These are phyloP conservation scores for Phytophthora pinifolia DNA, from an alignment of 352 stramenopile species.

Conservation along the genomic window DNA sequence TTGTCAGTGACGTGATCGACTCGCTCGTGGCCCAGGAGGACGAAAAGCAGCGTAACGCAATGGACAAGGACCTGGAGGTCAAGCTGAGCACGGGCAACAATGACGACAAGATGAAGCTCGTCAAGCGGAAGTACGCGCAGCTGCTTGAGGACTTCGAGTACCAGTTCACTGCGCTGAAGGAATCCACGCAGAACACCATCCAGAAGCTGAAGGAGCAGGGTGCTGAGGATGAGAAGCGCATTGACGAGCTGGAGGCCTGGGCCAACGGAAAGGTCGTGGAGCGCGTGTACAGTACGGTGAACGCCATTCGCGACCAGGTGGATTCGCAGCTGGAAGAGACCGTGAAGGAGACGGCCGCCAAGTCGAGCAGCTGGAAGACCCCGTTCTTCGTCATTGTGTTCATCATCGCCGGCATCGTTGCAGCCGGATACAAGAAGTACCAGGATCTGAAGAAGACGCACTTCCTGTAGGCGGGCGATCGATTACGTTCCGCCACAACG, in stretches of 20 bases:
- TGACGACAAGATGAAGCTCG: conserved; percentile 58
- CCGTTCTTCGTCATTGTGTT: conserved; percentile 82
- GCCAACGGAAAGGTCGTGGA: conserved; percentile 58
- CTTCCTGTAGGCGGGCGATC: conserved; percentile 55
- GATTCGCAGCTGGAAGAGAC: conserved; percentile 69
- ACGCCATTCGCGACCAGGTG: conserved; percentile 65
- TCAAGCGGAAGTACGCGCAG: conserved; percentile 82
- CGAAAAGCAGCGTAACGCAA: conserved; percentile 63
- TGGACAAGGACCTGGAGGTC: conserved; percentile 50
- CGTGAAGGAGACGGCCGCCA: conserved; percentile 71
- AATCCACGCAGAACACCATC: conserved; percentile 83
- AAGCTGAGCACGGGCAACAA: conserved; percentile 52
- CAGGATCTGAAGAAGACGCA: conserved; percentile 87
- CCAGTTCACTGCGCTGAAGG: conserved; percentile 79
- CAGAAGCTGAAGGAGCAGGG: conserved; percentile 77
- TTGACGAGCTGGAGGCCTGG: conserved; percentile 73
- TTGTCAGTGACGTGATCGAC: conserved; percentile 62
- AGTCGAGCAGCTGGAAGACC: conserved; percentile 78
- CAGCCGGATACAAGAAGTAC: conserved; percentile 86
- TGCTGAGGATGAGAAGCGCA: conserved; percentile 63
- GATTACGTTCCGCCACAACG: conserved; percentile 1
- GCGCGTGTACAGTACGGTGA: conserved; percentile 53
- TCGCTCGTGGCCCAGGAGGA: conserved; percentile 45
- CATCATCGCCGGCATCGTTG: conserved; percentile 56
- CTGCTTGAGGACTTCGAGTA: conserved; percentile 87